phyloP scores from a whole-genome alignment of 2,329 filamentous ascomycete genomes.

The Pyrenochaeta sp. region DNA sequence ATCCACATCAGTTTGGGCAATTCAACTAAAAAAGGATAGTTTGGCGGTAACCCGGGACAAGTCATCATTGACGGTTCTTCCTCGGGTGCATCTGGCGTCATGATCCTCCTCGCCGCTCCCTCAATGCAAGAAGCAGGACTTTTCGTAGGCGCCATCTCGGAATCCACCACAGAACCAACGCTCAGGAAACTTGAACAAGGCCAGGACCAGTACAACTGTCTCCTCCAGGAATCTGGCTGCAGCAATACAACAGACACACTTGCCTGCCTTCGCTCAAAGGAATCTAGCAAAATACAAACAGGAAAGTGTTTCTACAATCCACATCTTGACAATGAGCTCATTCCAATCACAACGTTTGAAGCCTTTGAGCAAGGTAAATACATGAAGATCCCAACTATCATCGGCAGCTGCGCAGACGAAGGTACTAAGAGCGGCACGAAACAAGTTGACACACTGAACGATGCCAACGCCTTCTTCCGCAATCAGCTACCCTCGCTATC shows the following conservation, averaged over 20 bases:
- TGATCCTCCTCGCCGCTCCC: constrained; percentile 48
- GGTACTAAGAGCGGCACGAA: constrained; percentile 68
- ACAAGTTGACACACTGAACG: constrained; percentile 54
- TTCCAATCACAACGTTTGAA: constrained; percentile 59
- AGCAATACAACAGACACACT: constrained; percentile 50
- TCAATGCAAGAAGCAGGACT: constrained; percentile 46
- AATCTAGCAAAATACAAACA: constrained; percentile 54
- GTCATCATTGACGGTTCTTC: constrained; percentile 74
- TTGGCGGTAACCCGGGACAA: constrained; percentile 74
- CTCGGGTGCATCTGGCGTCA: constrained; percentile 64
- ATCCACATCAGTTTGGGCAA: too few species aligned
- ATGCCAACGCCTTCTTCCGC: constrained; percentile 65
- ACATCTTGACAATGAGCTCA: constrained; percentile 60
- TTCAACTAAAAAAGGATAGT: constrained; percentile 49
- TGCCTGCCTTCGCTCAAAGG: constrained; percentile 59
- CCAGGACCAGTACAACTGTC: constrained; percentile 62
- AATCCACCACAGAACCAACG: constrained; percentile 62
- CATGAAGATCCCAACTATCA: constrained; percentile 63
- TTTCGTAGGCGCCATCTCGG: constrained; percentile 63
- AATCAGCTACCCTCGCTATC: constrained; percentile 67
- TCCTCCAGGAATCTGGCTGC: constrained; percentile 61
- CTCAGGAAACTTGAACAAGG: constrained; percentile 59
- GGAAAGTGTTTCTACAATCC: constrained; percentile 56
- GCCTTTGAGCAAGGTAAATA: constrained; percentile 60
- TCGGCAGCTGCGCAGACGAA: constrained; percentile 68